Percentiles rank a stretch among this genome's conserved stretches.
phyloP scores from a whole-genome alignment of 2,329 filamentous ascomycete species.

The Fusarium sublunatum region DNA sequence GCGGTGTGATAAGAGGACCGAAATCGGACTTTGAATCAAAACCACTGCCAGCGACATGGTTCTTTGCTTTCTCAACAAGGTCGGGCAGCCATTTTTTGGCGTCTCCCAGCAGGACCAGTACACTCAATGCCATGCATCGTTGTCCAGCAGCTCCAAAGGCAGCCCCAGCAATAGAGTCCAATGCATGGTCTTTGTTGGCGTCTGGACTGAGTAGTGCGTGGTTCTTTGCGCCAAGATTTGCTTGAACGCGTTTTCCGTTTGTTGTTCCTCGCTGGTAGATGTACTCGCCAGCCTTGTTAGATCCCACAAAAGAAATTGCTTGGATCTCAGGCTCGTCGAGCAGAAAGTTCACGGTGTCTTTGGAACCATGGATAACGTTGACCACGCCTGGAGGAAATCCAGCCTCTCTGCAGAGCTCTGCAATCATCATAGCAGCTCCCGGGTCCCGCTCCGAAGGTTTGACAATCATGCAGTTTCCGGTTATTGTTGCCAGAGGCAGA shows the following conservation, averaged over 20 bases:
- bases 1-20: slow-evolving; percentile 79
- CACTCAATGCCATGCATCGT: slow-evolving; percentile 83
- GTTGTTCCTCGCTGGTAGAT: slow-evolving; percentile 78
- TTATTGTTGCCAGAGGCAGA: slow-evolving; percentile 80
- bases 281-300: slow-evolving; percentile 85
- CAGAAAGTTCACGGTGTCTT: slow-evolving; percentile 81
- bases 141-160: slow-evolving; percentile 85
- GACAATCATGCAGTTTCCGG: slow-evolving; percentile 80
- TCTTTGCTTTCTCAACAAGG: slow-evolving; percentile 76
- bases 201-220: slow-evolving; percentile 82
- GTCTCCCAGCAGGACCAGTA: slow-evolving; percentile 78
- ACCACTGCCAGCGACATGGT: slow-evolving; percentile 76
- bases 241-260: slow-evolving; percentile 84
- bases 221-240: slow-evolving; percentile 86
- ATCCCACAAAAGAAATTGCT: slow-evolving; percentile 82
- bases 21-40: slow-evolving; percentile 81
- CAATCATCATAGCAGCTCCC: slow-evolving; percentile 82
- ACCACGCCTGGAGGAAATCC: slow-evolving; percentile 81
- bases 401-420: slow-evolving; percentile 77
- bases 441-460: slow-evolving; percentile 85
- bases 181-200: slow-evolving; percentile 82
- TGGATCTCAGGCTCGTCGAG: slow-evolving; percentile 82
- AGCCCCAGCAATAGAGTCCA: slow-evolving; percentile 82
- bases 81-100: slow-evolving; percentile 81
- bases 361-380: slow-evolving; percentile 80